Base-by-base conservation (phyloP, 2,329 filamentous ascomycete genomes). In the Trichoderma simmonsii region DNA sequence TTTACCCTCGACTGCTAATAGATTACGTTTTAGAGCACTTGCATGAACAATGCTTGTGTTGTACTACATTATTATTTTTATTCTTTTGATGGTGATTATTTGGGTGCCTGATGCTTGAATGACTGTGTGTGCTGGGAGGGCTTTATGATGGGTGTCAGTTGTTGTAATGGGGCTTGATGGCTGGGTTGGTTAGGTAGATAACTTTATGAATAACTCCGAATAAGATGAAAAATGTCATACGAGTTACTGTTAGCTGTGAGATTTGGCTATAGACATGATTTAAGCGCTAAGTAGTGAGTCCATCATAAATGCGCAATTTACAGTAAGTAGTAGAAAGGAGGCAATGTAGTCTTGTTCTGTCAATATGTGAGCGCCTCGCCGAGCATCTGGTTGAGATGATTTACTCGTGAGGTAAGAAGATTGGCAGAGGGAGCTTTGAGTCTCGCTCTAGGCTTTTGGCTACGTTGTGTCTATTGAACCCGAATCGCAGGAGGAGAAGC, bases 21-120 rank as follows among this genome's bases (percentile, higher is more conserved):
- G 64, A 67, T 21, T 51, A 61, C 21, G 51, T 62, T 62, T 30
- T 57, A 64, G 48, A 71, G 69, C 48, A 48, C 68, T 59, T 57
- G 68, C 68, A 64, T 54, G 32, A 48, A 59, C 21, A 9, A 34
- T 65, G 60, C 60, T 59, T 59, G 61, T 59, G 60, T 51, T n/a
- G 9, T 61, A 51, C 28, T 34, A 48, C 36, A 61, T 61, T 69
- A 69, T 34, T 65, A 21, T 63, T 51, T 24, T 34, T 18, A 43
- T 57, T 57, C 51, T 48, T 59, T 43, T 30, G 60, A 48, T 66
- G 69, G 61, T 65, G 61, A 71, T n/a, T 66, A 5, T 26, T 26
- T 48, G 51, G 43, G n/a, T 64, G 32, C 43, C 24, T 39, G 32
- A 32, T 43, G 68, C 14, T 51, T 56, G 36, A 51, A 51, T 18